Percentiles rank a stretch among this genome's conserved stretches.
Evolutionary conservation across 352 stramenopile species (phyloP).

Genomic region (Globisporangium nodosum): DNA sequence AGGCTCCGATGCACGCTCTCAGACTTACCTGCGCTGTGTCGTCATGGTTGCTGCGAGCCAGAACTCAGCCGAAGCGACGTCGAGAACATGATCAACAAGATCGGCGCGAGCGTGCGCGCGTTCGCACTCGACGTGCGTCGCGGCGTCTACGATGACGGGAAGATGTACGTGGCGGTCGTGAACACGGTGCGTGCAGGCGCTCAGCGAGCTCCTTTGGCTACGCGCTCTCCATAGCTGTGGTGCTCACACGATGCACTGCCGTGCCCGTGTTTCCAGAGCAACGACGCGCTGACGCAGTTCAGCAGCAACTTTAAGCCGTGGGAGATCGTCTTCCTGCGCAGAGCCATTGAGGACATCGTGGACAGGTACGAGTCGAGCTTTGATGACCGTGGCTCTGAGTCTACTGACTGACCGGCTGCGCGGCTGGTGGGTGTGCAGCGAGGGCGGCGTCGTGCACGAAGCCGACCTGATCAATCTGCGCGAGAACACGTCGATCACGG

Average conservation of each 20-base stretch:
- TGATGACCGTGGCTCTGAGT: neutral
- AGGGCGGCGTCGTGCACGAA: constrained; percentile 59
- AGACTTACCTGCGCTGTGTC: neutral
- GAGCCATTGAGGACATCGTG: constrained; percentile 76
- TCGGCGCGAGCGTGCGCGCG: constrained; percentile 46
- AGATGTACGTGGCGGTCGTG: constrained; percentile 74
- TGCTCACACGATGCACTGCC: neutral
- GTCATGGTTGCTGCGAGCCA: constrained; percentile 7
- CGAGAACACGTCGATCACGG: constrained; percentile 54
- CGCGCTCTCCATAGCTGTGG: neutral
- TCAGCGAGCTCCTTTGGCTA: neutral
- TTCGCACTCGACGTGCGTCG: constrained; percentile 73
- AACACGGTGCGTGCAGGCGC: constrained; percentile 37
- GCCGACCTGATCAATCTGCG: constrained; percentile 68
- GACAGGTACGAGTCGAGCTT: constrained; percentile 32
- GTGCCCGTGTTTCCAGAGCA: constrained; percentile 32
- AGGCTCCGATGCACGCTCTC: neutral
- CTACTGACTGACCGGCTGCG: neutral
- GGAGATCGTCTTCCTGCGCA: constrained; percentile 83
- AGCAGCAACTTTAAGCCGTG: constrained; percentile 74
- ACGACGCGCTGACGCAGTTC: constrained; percentile 67
- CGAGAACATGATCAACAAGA: constrained; percentile 57
- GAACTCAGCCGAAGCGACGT: constrained; percentile 49
- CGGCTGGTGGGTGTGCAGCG: constrained; percentile 18
- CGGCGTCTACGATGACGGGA: constrained; percentile 76